These are phyloP conservation scores for Bisporella sp. DNA, from an alignment of 2,329 filamentous ascomycete genomes.

Conservation along the genomic window DNA sequence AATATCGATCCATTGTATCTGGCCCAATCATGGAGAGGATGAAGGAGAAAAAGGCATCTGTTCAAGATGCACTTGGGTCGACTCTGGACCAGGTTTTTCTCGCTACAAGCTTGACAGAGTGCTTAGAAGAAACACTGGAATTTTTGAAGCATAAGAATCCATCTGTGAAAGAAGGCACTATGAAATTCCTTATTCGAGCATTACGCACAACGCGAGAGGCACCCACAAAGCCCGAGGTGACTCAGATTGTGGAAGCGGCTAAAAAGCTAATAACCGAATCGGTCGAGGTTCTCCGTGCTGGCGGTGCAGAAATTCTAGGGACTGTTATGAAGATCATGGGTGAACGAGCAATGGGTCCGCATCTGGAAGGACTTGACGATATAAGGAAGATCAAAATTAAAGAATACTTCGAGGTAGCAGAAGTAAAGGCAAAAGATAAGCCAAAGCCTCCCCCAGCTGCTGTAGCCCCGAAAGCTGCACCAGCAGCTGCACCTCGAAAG, in stretches of 20 bases:
- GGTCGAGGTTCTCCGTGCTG: conserved; percentile 75
- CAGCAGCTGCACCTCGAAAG: conserved; percentile 38
- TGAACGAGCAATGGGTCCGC: conserved; percentile 88
- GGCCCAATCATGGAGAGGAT: conserved; percentile 87
- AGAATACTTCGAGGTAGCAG: conserved; percentile 76
- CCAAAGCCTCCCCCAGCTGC: conserved; percentile 71
- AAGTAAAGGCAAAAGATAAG: conserved; percentile 86
- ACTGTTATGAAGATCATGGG: conserved; percentile 99
- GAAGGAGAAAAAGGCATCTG: conserved; percentile 92
- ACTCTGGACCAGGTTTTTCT: conserved; percentile 68
- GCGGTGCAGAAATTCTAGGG: conserved; percentile 85
- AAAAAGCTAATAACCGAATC: conserved; percentile 90
- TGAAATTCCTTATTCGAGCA: conserved; percentile 87
- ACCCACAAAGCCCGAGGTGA: conserved; percentile 77
- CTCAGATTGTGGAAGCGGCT: conserved; percentile 75
- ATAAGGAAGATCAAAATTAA: conserved; percentile 95
- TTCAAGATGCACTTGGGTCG: conserved; percentile 79
- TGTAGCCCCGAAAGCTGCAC: conserved; percentile 46
- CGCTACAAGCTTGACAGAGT: conserved; percentile 70
- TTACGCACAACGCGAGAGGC: conserved; percentile 77
- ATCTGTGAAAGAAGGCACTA: conserved; percentile 91
- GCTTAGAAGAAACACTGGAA: conserved; percentile 82
- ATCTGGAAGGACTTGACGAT: conserved; percentile 87
- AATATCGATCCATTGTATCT: conserved; percentile 75
- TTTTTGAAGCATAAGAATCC: conserved; percentile 93